Base-by-base conservation (phyloP, 106 monocot genomes). In the Apostasia ramifera region DNA sequence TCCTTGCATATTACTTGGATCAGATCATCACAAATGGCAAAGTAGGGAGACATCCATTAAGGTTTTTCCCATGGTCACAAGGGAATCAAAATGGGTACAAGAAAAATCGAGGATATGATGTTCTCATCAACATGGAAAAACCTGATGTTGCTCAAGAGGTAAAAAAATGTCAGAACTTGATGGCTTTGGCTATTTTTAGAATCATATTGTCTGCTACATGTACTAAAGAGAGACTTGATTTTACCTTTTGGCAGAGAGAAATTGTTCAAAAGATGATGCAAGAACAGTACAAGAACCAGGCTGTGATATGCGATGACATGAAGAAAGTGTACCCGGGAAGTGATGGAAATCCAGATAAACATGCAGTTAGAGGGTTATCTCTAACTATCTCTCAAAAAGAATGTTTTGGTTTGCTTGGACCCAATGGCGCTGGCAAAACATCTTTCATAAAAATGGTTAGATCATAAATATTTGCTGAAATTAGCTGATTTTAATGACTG, bases 341-440 rank as follows among this genome's bases (percentile, higher is more conserved):
- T 40, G 66, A 78, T 71, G 78, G 78, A 71, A 83, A 78, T 61
- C 70, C 78, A 52, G 71, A 67, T 55, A 78, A 83, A 40, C 14
- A 55, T 68, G 79, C 83, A 63, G 83, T 83, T 60, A 55, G 48
- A 49, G 83, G 83, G 5, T 55, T 79, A 51, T 79, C 83, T 9
- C 70, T 83, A 57, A 67, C 79, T 43, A 48, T 79, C 63, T 56
- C 55, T 63, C 66, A 53, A 45, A 72, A 68, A 44, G 79, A 83
- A 79, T 79, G 83, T 46, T 79, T 83, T 59, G 83, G 83, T 12
- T 61, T 83, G 60, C 71, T 83, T 55, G 79, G 78, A 38, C 78
- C 75, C 44, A 83, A 79, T 71, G 83, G 83, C 44, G 83, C 79
- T 44, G 83, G 79, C 38, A 83, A 83, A 64, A 83, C 79, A 3